A percentile compares a stretch with the other conserved stretches of the same genome.
These are phyloP conservation scores for Dipteronia dyeriana DNA, from an alignment of 345 rosid species.

Conservation along the genomic window DNA sequence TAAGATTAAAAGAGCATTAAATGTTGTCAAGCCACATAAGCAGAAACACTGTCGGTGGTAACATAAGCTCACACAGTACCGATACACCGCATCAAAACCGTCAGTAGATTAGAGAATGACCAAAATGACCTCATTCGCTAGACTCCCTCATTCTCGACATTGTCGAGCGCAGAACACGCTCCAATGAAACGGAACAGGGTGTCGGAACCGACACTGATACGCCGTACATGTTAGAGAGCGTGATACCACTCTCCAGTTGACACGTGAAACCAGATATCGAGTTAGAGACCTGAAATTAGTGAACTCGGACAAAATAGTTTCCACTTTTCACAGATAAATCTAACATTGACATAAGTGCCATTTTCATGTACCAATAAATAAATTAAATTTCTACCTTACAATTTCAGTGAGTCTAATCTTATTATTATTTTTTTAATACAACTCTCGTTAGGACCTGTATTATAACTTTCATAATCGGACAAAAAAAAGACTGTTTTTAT, in stretches of 20 bases:
- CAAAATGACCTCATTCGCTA: neutral
- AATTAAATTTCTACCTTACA: neutral
- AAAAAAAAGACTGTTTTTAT: too few species aligned
- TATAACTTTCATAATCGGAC: too few species aligned
- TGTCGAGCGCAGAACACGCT: neutral
- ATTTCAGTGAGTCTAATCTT: too few species aligned
- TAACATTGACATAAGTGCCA: neutral
- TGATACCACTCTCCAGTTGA: neutral
- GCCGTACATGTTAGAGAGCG: neutral
- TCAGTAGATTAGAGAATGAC: slow-evolving; percentile 5
- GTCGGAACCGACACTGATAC: neutral
- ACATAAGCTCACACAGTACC: slow-evolving; percentile 2
- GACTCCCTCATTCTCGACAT: neutral
- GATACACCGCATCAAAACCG: slow-evolving; percentile 24
- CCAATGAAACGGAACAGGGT: neutral
- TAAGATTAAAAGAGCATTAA: too few species aligned
- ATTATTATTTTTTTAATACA: too few species aligned
- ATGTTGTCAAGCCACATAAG: too few species aligned
- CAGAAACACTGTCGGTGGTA: slow-evolving; percentile 5
- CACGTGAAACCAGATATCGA: neutral
- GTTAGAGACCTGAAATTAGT: neutral
- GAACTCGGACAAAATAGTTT: neutral
- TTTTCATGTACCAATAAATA: neutral
- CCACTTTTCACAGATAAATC: neutral
- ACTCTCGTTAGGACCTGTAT: too few species aligned